A percentile compares a stretch with the other conserved stretches of the same genome.
phyloP scores from a whole-genome alignment of 176 grass and related monocot species.

The maize (Zea mays) region Zm-B73-REFERENCE-NAM-5.0 NC_050097.1:52565501-52566000 shows the following conservation, averaged over 20 bases:
- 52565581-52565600: conserved; percentile 45
- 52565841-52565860: conserved; percentile 87
- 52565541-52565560: not conserved
- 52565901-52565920: conserved; percentile 56
- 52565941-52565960: conserved; percentile 60
- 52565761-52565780: too few species aligned
- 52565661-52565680: conserved; percentile 59
- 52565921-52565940: conserved; percentile 44
- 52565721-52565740: conserved; percentile 26
- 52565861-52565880: too few species aligned
- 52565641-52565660: conserved; percentile 78
- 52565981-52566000: conserved; percentile 38
- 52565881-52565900: conserved; percentile 23
- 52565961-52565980: conserved; percentile 53
- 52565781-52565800: conserved; percentile 59
- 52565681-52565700: conserved; percentile 75
- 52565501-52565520: conserved; percentile 63
- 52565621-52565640: conserved; percentile 72
- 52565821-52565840: conserved; percentile 56
- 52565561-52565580: not conserved
- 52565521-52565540: conserved; percentile 34
- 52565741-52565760: too few species aligned
- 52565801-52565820: conserved; percentile 50
- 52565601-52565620: conserved; percentile 58
- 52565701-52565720: conserved; percentile 65